Conservation (phyloP, 768 basidiomycete genomes). For the Tremella fuciformis region DNA sequence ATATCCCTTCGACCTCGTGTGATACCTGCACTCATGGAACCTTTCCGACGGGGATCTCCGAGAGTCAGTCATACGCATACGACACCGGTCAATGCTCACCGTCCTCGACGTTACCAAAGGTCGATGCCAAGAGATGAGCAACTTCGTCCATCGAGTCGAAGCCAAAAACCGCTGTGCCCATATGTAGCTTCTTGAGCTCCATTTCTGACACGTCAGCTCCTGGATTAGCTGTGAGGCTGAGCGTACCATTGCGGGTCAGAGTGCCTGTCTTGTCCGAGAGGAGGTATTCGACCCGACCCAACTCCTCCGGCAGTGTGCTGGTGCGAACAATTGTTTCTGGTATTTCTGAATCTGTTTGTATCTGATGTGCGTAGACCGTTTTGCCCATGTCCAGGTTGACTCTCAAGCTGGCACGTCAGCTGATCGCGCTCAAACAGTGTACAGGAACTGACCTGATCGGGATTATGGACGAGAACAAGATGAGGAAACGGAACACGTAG, state of each 20-base stretch:
- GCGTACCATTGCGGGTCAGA: conserved; percentile 87
- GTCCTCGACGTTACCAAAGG: conserved; percentile 68
- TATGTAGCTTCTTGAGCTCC: conserved; percentile 98
- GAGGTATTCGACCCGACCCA: conserved; percentile 91
- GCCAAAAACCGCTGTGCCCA: conserved; percentile 97
- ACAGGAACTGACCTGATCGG: conserved; percentile 79
- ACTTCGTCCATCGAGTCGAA: conserved; percentile 99
- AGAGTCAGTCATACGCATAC: background rate
- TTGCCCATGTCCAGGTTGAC: conserved; percentile 99
- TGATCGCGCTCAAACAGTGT: background rate
- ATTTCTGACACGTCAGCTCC: conserved; percentile 63
- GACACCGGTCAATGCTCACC: conserved; percentile 49
- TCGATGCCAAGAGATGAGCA: conserved; percentile 78
- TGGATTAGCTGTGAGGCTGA: background rate
- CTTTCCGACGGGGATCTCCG: conserved; percentile 48
- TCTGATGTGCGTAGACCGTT: conserved; percentile 92
- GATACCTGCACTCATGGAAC: conserved; percentile 68
- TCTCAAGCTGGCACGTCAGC: conserved; percentile 64
- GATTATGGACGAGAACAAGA: conserved; percentile 97
- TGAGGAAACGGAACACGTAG: conserved; percentile 93
- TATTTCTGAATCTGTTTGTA: conserved; percentile 89
- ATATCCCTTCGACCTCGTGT: conserved; percentile 87
- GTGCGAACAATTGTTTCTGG: conserved; percentile 94
- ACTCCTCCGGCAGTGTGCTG: conserved; percentile 94
- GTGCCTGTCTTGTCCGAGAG: conserved; percentile 98